A percentile compares a stretch with the other conserved stretches of the same genome.
These are phyloP conservation scores for Trichoderma sp. DNA, from an alignment of 2,329 filamentous ascomycete species.

Conservation along the genomic window DNA sequence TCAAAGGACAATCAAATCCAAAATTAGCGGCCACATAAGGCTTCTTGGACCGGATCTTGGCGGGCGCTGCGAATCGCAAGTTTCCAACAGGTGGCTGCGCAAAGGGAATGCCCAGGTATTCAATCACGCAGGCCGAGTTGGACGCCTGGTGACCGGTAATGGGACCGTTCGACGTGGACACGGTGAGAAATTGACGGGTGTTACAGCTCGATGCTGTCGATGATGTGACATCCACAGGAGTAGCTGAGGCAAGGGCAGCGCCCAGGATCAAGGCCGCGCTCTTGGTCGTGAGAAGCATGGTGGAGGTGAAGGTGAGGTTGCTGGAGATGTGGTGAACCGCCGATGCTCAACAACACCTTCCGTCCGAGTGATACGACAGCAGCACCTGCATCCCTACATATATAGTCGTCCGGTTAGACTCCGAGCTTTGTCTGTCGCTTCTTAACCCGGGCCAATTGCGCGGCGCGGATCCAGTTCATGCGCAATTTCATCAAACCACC, in stretches of 20 bases:
- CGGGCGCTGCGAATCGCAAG: conserved; percentile 37
- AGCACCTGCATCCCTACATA: neutral
- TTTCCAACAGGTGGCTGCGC: conserved; percentile 37
- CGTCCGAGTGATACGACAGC: neutral
- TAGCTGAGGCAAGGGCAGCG: neutral
- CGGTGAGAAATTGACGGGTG: conserved; percentile 24
- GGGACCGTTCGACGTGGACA: conserved; percentile 33
- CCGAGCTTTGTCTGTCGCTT: neutral
- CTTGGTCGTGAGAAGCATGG: neutral
- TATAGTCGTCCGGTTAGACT: neutral
- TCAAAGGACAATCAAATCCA: conserved; percentile 30
- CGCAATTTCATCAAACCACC: neutral
- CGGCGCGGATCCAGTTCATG: neutral
- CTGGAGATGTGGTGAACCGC: neutral
- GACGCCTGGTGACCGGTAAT: conserved; percentile 34
- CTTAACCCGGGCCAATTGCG: neutral
- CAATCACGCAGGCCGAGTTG: conserved; percentile 32
- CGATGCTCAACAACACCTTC: neutral
- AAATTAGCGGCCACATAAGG: conserved; percentile 28
- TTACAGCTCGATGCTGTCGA: conserved; percentile 15
- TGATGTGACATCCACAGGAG: neutral
- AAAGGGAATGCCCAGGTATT: conserved; percentile 42
- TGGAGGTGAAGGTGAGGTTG: neutral
- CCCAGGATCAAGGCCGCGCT: neutral
- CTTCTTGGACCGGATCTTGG: conserved; percentile 25